Percentiles rank a stretch among this genome's conserved stretches.
These are phyloP conservation scores for Globisporangium abappressorium DNA, from an alignment of 352 stramenopile genomes.

Conservation along the genomic window DNA sequence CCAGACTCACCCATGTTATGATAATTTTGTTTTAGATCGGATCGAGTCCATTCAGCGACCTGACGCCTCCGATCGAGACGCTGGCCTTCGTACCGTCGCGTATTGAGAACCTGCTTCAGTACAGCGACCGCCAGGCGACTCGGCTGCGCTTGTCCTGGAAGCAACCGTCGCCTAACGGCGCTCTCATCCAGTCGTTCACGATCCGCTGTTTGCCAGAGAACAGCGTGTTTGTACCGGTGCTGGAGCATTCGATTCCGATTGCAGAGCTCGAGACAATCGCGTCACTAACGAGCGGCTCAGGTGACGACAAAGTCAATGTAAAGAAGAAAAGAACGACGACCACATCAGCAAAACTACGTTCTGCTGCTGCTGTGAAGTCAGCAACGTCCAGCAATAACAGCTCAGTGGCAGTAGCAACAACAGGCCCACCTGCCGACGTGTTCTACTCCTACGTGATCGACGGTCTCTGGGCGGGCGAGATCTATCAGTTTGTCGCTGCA, in stretches of 20 bases:
- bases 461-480: slow-evolving; percentile 56
- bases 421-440: background rate
- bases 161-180: slow-evolving; percentile 52
- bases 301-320: background rate
- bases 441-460: slow-evolving; percentile 34
- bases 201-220: slow-evolving; percentile 65
- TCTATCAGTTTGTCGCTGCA: slow-evolving; percentile 74
- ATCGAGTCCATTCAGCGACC: slow-evolving; percentile 39
- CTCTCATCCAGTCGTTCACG: slow-evolving; percentile 44
- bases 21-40: slow-evolving; percentile 29
- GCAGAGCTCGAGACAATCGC: slow-evolving; percentile 20
- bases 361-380: background rate
- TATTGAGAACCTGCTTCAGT: slow-evolving; percentile 38
- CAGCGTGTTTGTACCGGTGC: slow-evolving; percentile 27
- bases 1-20: background rate
- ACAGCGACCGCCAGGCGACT: slow-evolving; percentile 30
- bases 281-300: background rate
- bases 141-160: slow-evolving; percentile 51
- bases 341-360: background rate
- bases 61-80: slow-evolving; percentile 45
- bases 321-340: background rate
- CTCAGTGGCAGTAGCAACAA: background rate
- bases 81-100: slow-evolving; percentile 58
- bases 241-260: slow-evolving; percentile 31
- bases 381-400: background rate